A percentile compares a stretch with the other conserved stretches of the same genome.
Conservation (phyloP, 768 basidiomycete species). For the Hortiboletus flavorubellus region DNA sequence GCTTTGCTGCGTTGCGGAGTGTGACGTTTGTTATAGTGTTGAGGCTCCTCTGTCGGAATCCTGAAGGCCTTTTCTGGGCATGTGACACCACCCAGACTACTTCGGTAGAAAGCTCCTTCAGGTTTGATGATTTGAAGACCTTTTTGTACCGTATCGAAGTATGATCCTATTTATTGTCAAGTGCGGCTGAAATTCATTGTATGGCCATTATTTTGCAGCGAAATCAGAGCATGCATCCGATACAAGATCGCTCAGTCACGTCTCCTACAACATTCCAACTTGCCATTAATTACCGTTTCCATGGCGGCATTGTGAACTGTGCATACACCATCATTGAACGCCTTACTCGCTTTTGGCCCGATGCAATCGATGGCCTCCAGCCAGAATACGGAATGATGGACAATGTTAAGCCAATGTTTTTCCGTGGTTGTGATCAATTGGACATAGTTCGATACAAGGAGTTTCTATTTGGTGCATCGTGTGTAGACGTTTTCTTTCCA, state of each 20-base stretch:
- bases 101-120: constrained; percentile 66
- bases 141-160: constrained; percentile 65
- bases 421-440: constrained; percentile 41
- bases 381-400: constrained; percentile 54
- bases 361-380: constrained; percentile 57
- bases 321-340: constrained; percentile 64
- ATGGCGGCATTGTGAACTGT: constrained; percentile 71
- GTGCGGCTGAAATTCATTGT: not conserved
- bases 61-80: constrained; percentile 71
- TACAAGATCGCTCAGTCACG: constrained; percentile 13
- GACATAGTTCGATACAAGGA: constrained; percentile 47
- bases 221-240: constrained; percentile 13
- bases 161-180: not conserved
- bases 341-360: constrained; percentile 58
- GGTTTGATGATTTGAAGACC: constrained; percentile 68
- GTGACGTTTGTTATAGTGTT: constrained; percentile 44
- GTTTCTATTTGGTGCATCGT: constrained; percentile 54
- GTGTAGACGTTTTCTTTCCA: constrained; percentile 1
- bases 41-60: constrained; percentile 57
- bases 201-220: constrained; percentile 14
- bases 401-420: constrained; percentile 57
- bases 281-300: constrained; percentile 64
- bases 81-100: constrained; percentile 82
- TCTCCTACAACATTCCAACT: constrained; percentile 51
- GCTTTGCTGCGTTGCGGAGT: not conserved